phyloP scores from a whole-genome alignment of 2,329 filamentous ascomycete species.

The Trichoderma cornu-damae region DNA sequence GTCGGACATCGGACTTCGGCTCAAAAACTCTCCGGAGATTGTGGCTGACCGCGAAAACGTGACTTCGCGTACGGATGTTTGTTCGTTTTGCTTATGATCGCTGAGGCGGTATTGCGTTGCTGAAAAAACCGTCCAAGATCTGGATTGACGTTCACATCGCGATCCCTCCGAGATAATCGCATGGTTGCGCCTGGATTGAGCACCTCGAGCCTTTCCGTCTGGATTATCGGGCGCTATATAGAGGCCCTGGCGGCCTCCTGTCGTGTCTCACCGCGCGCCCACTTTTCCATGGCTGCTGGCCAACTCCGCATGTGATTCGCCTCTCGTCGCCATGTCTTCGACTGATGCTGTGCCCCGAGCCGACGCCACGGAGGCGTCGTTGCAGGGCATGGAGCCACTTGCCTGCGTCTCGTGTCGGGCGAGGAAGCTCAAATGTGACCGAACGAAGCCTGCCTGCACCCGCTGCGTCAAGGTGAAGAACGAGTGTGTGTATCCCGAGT shows the following conservation, averaged over 20 bases:
- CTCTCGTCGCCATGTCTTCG: conserved; percentile 9
- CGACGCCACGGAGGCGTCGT: conserved; percentile 3
- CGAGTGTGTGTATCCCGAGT: conserved; percentile 84
- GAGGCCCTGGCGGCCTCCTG: conserved; percentile 8
- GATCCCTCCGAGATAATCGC: background rate
- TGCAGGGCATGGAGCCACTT: conserved; percentile 45
- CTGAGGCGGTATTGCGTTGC: too few species aligned
- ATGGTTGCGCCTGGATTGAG: background rate
- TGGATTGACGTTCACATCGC: background rate
- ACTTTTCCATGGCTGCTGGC: background rate
- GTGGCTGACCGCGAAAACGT: conserved; percentile 13
- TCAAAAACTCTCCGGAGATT: background rate
- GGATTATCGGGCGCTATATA: background rate
- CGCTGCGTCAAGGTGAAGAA: conserved; percentile 71
- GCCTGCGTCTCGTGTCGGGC: conserved; percentile 79
- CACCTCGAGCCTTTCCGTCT: background rate
- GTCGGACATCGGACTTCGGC: conserved; percentile 11
- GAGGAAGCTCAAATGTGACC: conserved; percentile 84
- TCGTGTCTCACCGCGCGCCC: background rate
- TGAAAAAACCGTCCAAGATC: background rate
- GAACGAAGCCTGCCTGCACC: conserved; percentile 69
- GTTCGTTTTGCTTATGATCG: too few species aligned
- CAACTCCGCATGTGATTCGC: background rate
- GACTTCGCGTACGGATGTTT: conserved; percentile 13
- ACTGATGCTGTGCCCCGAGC: conserved; percentile 7